Conservation (phyloP, 139 green algal genomes). For the Auxenochlorella pyrenoidosa region DNA sequence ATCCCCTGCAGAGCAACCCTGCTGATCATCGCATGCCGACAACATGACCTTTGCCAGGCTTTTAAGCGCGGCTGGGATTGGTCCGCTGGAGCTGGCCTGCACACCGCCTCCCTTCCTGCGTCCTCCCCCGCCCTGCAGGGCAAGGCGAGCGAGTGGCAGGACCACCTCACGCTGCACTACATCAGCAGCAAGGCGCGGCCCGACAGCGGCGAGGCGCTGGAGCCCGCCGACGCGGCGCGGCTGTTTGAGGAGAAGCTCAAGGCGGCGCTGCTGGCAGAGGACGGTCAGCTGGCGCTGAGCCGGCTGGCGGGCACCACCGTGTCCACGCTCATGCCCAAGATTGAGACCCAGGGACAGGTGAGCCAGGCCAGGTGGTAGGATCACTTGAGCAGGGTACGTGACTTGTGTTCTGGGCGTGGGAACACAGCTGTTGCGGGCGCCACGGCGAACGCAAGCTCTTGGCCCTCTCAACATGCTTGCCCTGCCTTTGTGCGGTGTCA, state of each 20-base stretch:
- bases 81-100: too few species aligned
- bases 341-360: conserved; percentile 90
- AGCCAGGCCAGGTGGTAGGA: too few species aligned
- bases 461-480: too few species aligned
- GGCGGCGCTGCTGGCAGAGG: conserved; percentile 85
- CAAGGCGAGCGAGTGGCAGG: conserved; percentile 76
- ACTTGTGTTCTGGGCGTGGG: too few species aligned
- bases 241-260: conserved; percentile 95
- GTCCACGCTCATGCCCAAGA: conserved; percentile 90
- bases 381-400: too few species aligned
- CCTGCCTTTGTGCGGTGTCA: too few species aligned
- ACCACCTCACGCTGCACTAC: conserved; percentile 66
- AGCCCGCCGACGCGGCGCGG: conserved; percentile 76
- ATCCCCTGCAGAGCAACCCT: too few species aligned
- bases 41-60: too few species aligned
- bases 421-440: not conserved
- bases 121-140: conserved; percentile 47
- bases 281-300: conserved; percentile 93
- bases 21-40: too few species aligned
- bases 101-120: not conserved
- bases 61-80: too few species aligned
- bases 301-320: conserved; percentile 90
- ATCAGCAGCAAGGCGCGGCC: conserved; percentile 8
- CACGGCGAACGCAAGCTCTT: not conserved
- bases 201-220: conserved; percentile 47